Evolutionary conservation across 2,329 filamentous ascomycete genomes (phyloP), one percentile per base, ranked within the genome.

Genomic region (Verticillium dahliae): DNA sequence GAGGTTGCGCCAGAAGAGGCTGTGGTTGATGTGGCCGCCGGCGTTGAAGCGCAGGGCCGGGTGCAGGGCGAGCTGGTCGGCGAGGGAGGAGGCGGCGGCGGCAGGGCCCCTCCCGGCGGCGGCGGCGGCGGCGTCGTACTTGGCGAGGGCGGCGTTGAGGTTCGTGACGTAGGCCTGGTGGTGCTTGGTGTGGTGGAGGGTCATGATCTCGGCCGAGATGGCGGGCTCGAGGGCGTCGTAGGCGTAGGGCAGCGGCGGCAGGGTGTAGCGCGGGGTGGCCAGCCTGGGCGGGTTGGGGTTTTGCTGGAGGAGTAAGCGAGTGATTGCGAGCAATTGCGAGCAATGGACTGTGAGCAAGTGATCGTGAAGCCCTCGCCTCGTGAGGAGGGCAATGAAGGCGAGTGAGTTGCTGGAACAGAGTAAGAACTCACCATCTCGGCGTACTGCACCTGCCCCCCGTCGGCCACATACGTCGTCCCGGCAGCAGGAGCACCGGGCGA

Each of bases 161-260:
- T 84, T 86, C 74, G 84, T 92, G 67, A 93, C 90, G 75, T 93
- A 93, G 70, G 90, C 90, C 76, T 91, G 85, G 81, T 93, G 90
- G 81, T 93, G 90, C 73, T 89, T 90, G 76, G 84, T 87, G 83
- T 93, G 88, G 81, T 93, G 90, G 50, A 92, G 82, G 77, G 92
- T 89, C 90, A 93, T 92, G 79, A 93, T 93, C 77, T 91, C 86
- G 76, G 88, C 89, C 58, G 87, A 90, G 78, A 93, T 81, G 45
- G 70, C 65, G n/a, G 73, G 73, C 75, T 91, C 89, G 66, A 91
- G 85, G 60, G 88, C 89, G 39, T 59, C 33, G 57, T 59, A 59
- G 27, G 57, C 57, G 57, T 59, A 59, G 41, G 57, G 57, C 31
- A 59, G 57, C 6, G 57, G 57, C 4, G 57, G 57, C 27, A 59